A percentile compares a stretch with the other conserved stretches of the same genome.
phyloP scores from a whole-genome alignment of 2,329 filamentous ascomycete species.

The Stagonosporopsis cucurbitacearum region DNA sequence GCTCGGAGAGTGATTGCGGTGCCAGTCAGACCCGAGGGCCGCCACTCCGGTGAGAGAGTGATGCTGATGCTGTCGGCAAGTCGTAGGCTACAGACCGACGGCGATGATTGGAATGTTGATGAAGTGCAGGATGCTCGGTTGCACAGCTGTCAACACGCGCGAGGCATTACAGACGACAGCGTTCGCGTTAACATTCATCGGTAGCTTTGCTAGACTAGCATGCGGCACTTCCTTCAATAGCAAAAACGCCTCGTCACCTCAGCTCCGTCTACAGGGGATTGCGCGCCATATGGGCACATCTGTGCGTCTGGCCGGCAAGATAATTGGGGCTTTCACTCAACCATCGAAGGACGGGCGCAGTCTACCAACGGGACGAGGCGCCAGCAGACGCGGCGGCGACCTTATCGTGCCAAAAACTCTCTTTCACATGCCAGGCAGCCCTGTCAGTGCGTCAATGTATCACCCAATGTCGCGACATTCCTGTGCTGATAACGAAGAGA shows the following conservation, averaged over 20 bases:
- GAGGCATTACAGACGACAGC: neutral
- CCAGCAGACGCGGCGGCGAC: constrained; percentile 19
- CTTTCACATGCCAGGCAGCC: constrained; percentile 37
- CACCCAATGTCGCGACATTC: constrained; percentile 25
- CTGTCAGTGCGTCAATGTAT: constrained; percentile 23
- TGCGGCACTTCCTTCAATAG: neutral
- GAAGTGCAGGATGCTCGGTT: neutral
- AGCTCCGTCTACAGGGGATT: neutral
- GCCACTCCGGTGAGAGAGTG: neutral
- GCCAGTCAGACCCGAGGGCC: neutral
- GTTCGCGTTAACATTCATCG: neutral
- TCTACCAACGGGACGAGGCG: constrained; percentile 19
- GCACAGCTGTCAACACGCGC: neutral
- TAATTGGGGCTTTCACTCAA: constrained; percentile 11
- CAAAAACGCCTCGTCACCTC: constrained; percentile 4
- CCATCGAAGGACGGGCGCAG: constrained; percentile 6
- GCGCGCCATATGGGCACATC: constrained; percentile 1
- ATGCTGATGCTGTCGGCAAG: constrained; percentile 8
- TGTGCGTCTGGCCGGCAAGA: constrained; percentile 3
- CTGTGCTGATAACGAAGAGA: constrained; percentile 7
- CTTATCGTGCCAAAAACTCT: constrained; percentile 27
- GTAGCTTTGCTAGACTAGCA: neutral
- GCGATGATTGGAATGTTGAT: constrained; percentile 6
- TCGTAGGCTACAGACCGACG: neutral
- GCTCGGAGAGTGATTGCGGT: neutral